phyloP scores from a whole-genome alignment of 2,329 filamentous ascomycete genomes.

The Trichophyton rubrum region DNA sequence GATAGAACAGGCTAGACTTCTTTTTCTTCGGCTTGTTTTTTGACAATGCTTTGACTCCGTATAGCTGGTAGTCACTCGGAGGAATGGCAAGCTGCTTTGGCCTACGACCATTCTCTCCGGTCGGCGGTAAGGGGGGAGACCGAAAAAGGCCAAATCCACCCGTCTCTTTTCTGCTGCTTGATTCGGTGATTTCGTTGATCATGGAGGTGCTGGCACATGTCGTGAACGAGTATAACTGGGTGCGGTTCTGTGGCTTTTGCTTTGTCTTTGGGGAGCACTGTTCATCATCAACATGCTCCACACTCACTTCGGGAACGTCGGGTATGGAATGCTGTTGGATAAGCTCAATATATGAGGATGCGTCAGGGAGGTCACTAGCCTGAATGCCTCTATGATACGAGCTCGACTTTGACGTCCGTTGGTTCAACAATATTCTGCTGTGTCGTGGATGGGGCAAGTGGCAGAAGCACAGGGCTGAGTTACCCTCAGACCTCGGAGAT shows the following conservation, averaged over 20 bases:
- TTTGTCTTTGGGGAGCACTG: neutral
- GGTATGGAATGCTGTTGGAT: neutral
- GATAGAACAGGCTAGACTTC: neutral
- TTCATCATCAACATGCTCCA: neutral
- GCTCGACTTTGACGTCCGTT: neutral
- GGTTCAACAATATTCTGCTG: slow-evolving; percentile 1
- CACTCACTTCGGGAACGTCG: neutral
- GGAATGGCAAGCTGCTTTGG: slow-evolving; percentile 17
- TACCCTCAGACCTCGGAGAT: neutral
- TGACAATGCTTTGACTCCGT: slow-evolving; percentile 17
- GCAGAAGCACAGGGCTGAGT: slow-evolving; percentile 9
- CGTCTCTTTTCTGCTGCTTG: neutral
- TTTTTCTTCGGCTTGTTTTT: slow-evolving; percentile 6
- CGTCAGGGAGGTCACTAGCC: neutral
- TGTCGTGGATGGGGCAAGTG: slow-evolving; percentile 10
- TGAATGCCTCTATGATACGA: neutral
- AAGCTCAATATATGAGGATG: neutral
- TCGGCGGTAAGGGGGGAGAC: neutral
- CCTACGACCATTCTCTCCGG: neutral
- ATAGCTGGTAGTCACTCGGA: slow-evolving; percentile 21
- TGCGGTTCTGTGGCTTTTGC: neutral
- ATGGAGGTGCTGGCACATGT: slow-evolving; percentile 2
- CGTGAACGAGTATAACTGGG: slow-evolving; percentile 9
- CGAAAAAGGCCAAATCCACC: slow-evolving; percentile 7
- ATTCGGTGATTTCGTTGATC: neutral